Base-by-base conservation (phyloP, 2,329 filamentous ascomycete species). In the Penicillium digitatum region DNA sequence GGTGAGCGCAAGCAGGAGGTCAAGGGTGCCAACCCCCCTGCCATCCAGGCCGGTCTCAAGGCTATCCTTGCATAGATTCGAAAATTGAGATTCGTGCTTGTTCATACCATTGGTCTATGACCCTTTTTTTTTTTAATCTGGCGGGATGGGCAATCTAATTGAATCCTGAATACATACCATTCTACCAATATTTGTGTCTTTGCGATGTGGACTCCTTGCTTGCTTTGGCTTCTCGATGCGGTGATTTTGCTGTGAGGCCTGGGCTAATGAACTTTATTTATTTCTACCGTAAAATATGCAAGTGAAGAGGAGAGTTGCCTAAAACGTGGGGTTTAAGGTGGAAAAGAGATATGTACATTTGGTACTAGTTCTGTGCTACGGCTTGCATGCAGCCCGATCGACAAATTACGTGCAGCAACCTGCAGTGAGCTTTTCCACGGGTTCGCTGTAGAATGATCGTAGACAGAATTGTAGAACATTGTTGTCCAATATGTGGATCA, bases 1-100 rank as follows among this genome's bases (percentile, higher is more conserved):
- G 90, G 88, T 62, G 73, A 89, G 73, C 87, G 89, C 80, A 74
- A 85, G 34, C 79, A 76, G 40, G 87, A 90, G 76, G 77, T 96
- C 55, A 84, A 94, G 27, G 92, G 92, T 60, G 91, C 90, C 67
- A 90, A 90, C 77, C 87, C 87, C n/a, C 72, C 75, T 46, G 85
- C 81, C n/a, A 76, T 95, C 56, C 74, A 83, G 74, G 73, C 66
- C 52, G 67, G 59, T 46, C 58, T 76, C 31, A 55, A 66, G 57
- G 34, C 56, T 34, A 48, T 69, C 44, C 14, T 63, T 51, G 61
- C 57, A 35, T 66, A 66, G 42, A 61, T 58, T 54, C 12, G 35
- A 34, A 29, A 34, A 18, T 20, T 35, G 50, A 39, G 26, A 40
- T 48, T 59, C 51, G 24, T 50, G 51, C 27, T 51, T 42, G 37